Base-by-base conservation (phyloP, 257 asterid species). In the Rubia yunnanensis region DNA sequence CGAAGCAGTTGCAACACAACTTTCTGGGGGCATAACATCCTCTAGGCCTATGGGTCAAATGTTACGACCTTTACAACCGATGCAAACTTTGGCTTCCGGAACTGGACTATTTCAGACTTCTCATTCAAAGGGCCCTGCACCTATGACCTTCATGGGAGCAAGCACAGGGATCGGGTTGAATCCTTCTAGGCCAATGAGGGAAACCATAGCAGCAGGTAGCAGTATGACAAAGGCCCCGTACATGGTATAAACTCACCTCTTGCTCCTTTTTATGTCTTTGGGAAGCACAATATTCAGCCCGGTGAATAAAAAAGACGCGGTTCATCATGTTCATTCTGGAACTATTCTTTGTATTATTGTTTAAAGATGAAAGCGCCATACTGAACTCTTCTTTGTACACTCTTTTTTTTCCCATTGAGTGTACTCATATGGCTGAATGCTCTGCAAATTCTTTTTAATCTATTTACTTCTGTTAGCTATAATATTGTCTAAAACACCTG, bases 171-270 rank as follows among this genome's bases (percentile, higher is more conserved):
- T 55, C 31, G 60, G 70, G 63, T 48, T 63, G 68, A 78, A 72
- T 64, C 22, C 82, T 58, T 38, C 73, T 71, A 77, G 72, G 74
- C 62, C 74, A 56, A 68, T 69, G 32, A 26, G 38, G 8, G 74
- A 73, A 70, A 63, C 70, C 67, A 72, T 81, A 10, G 69, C 84
- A 10, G 76, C 79, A 60, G 64, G 81, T 57, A 73, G 83, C 77
- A 77, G 80, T 72, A 72, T 80, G 69, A 65, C 72, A 34, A 73
- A 64, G 69, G 48, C 78, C 67, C 59, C 78, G 31, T 60, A 69
- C 73, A 74, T 72, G 20, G 96, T 88, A 82, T 20, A 53, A 50
- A 60, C 78, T 65, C 17, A 52, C 70, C n/a, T 60, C 63, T 65
- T 71, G 55, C 68, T 54, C 24, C 18, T 46, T 27, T 3, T 31